Percentiles rank a stretch among this genome's conserved stretches.
These are phyloP conservation scores for Leccinum barrowsii DNA, from an alignment of 768 basidiomycete genomes.

Conservation along the genomic window DNA sequence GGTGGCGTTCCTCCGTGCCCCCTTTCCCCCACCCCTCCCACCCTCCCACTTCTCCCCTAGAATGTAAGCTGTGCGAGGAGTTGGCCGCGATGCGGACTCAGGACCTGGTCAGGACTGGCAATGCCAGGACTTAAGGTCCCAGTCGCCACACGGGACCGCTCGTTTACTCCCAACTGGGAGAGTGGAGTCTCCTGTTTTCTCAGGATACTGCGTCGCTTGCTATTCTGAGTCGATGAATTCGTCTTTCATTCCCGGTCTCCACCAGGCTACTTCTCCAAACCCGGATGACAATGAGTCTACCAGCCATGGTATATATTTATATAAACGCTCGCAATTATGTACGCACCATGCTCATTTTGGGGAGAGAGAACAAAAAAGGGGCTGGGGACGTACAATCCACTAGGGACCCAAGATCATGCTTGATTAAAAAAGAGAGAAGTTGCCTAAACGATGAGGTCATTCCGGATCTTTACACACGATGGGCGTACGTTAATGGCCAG, in stretches of 20 bases:
- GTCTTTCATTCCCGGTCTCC: conserved; percentile 9
- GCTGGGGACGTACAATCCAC: neutral
- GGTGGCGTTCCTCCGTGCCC: conserved; percentile 1
- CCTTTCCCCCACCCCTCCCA: neutral
- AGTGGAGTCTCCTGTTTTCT: neutral
- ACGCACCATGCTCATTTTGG: neutral
- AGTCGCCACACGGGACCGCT: neutral
- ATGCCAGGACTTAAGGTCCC: neutral
- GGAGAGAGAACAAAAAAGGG: neutral
- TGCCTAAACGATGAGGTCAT: neutral
- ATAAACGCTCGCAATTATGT: neutral
- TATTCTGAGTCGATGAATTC: neutral
- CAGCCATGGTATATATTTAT: neutral
- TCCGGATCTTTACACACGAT: conserved; percentile 12
- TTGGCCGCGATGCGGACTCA: neutral
- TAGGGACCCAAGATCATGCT: neutral
- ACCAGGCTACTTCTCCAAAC: neutral
- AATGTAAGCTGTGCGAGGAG: neutral
- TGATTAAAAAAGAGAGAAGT: neutral
- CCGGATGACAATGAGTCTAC: neutral
- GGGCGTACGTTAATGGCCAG: neutral
- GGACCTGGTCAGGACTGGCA: neutral
- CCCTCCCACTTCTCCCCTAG: neutral
- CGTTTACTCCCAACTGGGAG: neutral
- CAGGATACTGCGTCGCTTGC: neutral